Percentiles rank a stretch among this genome's conserved stretches.
These are phyloP conservation scores for Peronospora belbahrii DNA, from an alignment of 352 stramenopile species.

Conservation along the genomic window DNA sequence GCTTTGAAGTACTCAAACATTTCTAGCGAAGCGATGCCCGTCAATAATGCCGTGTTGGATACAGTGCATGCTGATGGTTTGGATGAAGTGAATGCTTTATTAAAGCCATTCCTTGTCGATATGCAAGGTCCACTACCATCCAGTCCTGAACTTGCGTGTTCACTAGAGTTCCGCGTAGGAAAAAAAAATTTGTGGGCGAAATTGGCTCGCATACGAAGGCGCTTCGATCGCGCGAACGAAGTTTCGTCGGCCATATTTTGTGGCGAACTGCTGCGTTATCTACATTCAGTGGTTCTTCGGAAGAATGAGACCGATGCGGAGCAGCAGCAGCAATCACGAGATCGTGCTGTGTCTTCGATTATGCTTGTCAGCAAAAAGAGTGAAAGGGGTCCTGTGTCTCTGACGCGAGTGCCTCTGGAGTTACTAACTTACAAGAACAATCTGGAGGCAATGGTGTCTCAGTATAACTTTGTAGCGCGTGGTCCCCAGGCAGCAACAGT, in stretches of 20 bases:
- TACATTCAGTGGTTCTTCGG: slow-evolving; percentile 57
- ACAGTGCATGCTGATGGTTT: slow-evolving; percentile 42
- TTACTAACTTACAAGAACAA: slow-evolving; percentile 76
- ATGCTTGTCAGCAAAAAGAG: slow-evolving; percentile 38
- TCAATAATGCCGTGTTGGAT: slow-evolving; percentile 36
- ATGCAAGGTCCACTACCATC: slow-evolving; percentile 30
- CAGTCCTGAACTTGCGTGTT: slow-evolving; percentile 32
- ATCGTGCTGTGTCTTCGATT: slow-evolving; percentile 42
- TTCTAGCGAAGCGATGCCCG: slow-evolving; percentile 47
- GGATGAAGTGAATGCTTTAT: slow-evolving; percentile 35
- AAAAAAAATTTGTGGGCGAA: slow-evolving; percentile 54
- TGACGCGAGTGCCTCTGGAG: slow-evolving; percentile 47
- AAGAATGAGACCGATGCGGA: slow-evolving; percentile 64
- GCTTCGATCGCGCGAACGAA: slow-evolving; percentile 60
- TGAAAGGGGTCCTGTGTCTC: slow-evolving; percentile 14
- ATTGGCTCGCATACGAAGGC: slow-evolving; percentile 32
- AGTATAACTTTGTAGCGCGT: slow-evolving; percentile 69
- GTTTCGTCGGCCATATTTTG: slow-evolving; percentile 60
- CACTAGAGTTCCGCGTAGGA: slow-evolving; percentile 44
- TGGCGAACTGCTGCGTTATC: slow-evolving; percentile 49
- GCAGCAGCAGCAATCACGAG: slow-evolving; percentile 34
- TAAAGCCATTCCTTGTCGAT: slow-evolving; percentile 51
- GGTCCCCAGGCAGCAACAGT: slow-evolving; percentile 41
- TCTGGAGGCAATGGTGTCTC: slow-evolving; percentile 65
- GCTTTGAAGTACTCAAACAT: slow-evolving; percentile 47